Percentiles rank a stretch among this genome's conserved stretches.
These are phyloP conservation scores for Arctostaphylos glauca DNA, from an alignment of 148 eudicot species.

Conservation along the genomic window DNA sequence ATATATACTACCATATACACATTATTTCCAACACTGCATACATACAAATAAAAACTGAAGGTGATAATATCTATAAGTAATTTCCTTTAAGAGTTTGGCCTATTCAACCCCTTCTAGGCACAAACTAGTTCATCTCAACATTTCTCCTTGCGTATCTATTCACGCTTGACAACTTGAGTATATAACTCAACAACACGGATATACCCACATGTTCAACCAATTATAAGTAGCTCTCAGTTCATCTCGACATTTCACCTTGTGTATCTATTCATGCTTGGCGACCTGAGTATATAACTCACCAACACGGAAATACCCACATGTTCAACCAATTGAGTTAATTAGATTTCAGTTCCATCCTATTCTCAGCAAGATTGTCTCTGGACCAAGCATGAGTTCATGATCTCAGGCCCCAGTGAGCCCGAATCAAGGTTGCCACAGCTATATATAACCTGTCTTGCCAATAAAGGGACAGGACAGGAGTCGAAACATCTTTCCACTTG, in stretches of 20 bases:
- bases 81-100: not conserved
- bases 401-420: not conserved
- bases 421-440: not conserved
- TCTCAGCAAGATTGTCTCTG: not conserved
- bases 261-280: not conserved
- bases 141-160: not conserved
- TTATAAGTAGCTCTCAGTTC: not conserved
- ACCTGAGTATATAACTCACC: not conserved
- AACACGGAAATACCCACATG: not conserved
- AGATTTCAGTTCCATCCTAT: not conserved
- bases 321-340: not conserved
- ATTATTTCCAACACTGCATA: no score
- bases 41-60: not conserved
- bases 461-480: not conserved
- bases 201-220: not conserved
- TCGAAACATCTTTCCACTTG: not conserved
- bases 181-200: not conserved
- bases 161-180: not conserved
- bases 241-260: not conserved
- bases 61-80: not conserved
- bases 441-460: not conserved
- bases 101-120: not conserved
- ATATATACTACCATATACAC: no score
- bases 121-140: not conserved
- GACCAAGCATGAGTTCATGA: constrained; percentile 3